A percentile compares a stretch with the other conserved stretches of the same genome.
Conservation (phyloP, 305 asterid genomes). For the Solanum hybrid region DNA sequence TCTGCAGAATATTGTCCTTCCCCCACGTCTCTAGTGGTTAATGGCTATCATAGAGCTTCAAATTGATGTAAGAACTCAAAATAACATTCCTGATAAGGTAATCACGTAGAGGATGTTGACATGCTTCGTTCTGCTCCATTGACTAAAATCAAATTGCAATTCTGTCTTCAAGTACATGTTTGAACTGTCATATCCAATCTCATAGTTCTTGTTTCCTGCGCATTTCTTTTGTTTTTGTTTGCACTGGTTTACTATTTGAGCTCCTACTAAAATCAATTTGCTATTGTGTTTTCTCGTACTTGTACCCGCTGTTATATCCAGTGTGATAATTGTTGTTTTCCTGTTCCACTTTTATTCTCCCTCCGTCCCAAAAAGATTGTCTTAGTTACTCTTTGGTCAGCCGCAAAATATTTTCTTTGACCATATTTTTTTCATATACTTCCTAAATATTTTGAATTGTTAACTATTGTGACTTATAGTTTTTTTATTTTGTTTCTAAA, state of each 20-base stretch:
- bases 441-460: background rate
- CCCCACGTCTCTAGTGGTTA: background rate
- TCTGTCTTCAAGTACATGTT: background rate
- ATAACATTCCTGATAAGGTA: background rate
- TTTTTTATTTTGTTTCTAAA: background rate
- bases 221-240: background rate
- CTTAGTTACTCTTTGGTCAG: background rate
- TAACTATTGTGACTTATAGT: background rate
- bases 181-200: background rate
- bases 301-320: background rate
- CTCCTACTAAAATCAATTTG: background rate
- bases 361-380: background rate
- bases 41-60: background rate
- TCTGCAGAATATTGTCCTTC: background rate
- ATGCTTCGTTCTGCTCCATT: background rate
- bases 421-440: background rate
- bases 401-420: background rate
- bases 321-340: background rate
- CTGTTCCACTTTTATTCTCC: background rate
- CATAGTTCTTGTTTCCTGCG: background rate
- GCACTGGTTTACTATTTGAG: background rate
- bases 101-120: background rate
- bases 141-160: background rate
- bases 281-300: background rate
- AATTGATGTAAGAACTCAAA: background rate